Conservation (phyloP, 2,329 filamentous ascomycete genomes). For the Aspergillus floridensis region DNA sequence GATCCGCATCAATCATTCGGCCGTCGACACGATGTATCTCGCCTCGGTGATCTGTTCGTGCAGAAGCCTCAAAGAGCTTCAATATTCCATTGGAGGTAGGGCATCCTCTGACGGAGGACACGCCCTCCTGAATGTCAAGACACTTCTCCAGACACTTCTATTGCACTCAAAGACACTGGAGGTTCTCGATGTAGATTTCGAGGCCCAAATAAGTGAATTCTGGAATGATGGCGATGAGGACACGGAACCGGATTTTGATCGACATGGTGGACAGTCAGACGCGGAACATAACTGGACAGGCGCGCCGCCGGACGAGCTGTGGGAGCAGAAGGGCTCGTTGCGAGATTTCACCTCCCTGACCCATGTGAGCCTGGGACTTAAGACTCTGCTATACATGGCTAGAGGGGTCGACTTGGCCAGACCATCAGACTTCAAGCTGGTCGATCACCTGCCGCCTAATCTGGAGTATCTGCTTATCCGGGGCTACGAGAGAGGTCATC, state of each 20-base stretch:
- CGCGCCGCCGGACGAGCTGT: neutral
- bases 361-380: constrained; percentile 16
- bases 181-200: constrained; percentile 17
- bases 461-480: constrained; percentile 20
- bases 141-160: constrained; percentile 14
- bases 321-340: constrained; percentile 14
- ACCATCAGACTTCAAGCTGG: neutral
- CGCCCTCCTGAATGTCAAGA: no score
- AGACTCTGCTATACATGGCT: constrained; percentile 18
- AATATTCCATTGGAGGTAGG: no score
- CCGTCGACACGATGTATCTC: no score
- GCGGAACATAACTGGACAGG: neutral
- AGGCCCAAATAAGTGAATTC: neutral
- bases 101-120: no score
- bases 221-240: neutral
- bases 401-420: neutral
- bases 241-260: neutral
- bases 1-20: no score
- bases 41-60: no score
- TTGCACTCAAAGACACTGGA: constrained; percentile 20
- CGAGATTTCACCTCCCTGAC: constrained; percentile 19
- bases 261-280: neutral
- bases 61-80: no score
- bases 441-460: constrained; percentile 10
- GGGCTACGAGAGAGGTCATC: constrained; percentile 16